These are phyloP conservation scores for Pseudogymnoascus destructans DNA, from an alignment of 2,329 filamentous ascomycete species.

Conservation along the genomic window DNA sequence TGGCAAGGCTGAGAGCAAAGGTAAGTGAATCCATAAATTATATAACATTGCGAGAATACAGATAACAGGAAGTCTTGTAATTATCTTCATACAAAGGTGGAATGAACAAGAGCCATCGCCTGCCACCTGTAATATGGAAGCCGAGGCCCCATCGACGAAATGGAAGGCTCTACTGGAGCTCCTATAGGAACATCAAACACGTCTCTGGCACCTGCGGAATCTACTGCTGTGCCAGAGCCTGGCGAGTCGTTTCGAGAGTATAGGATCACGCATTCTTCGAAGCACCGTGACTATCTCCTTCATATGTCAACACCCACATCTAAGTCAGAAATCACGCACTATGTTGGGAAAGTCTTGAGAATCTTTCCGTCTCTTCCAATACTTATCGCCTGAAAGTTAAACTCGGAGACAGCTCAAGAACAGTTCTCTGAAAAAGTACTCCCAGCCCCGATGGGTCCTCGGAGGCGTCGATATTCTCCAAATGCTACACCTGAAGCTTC, in stretches of 20 bases:
- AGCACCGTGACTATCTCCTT: neutral
- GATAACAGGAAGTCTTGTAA: neutral
- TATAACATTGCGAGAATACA: neutral
- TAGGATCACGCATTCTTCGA: neutral
- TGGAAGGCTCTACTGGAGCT: neutral
- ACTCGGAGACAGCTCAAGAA: neutral
- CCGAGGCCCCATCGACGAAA: neutral
- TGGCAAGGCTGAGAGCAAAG: neutral
- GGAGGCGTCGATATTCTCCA: constrained; percentile 2
- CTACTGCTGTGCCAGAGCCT: neutral
- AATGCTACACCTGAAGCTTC: neutral
- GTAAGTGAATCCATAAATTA: neutral
- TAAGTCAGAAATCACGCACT: neutral
- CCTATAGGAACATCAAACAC: neutral
- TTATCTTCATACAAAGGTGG: neutral
- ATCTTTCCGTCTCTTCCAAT: neutral
- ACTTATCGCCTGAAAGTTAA: neutral
- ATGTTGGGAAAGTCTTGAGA: constrained; percentile 5
- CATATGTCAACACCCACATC: neutral
- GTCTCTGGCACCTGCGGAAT: neutral
- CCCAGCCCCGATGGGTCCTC: neutral
- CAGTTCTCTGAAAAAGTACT: neutral
- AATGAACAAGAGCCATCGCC: neutral
- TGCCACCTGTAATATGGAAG: neutral
- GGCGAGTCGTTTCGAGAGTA: neutral